Percentiles rank a stretch among this genome's conserved stretches.
Conservation (phyloP, 495 filamentous ascomycete species). For the Paragyromitra xinjiangensis region DNA sequence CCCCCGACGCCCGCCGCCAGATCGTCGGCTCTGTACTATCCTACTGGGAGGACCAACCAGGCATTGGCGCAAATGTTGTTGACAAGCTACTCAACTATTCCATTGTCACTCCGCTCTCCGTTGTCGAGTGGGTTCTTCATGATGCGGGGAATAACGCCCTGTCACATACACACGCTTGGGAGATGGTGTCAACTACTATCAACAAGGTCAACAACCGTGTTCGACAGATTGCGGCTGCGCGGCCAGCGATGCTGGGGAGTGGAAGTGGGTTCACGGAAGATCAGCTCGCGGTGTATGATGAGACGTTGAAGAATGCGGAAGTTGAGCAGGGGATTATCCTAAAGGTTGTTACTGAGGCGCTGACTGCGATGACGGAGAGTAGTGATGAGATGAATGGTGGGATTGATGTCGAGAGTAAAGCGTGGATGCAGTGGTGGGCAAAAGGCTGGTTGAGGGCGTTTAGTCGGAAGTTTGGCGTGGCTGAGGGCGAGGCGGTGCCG, state of each 20-base stretch:
- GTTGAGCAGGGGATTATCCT: constrained; percentile 80
- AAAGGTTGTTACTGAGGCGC: constrained; percentile 77
- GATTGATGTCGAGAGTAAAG: constrained; percentile 64
- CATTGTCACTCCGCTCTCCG: constrained; percentile 81
- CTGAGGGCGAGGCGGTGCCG: constrained; percentile 69
- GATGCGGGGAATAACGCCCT: constrained; percentile 75
- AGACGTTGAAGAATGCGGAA: constrained; percentile 72
- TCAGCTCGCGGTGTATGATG: constrained; percentile 70
- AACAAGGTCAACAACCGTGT: constrained; percentile 91
- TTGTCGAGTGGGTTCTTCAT: constrained; percentile 86
- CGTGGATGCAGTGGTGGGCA: constrained; percentile 80
- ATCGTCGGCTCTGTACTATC: constrained; percentile 89
- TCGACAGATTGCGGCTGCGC: constrained; percentile 77
- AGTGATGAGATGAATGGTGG: constrained; percentile 66
- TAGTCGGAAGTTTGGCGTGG: constrained; percentile 79
- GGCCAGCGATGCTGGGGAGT: constrained; percentile 57
- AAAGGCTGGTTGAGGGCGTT: constrained; percentile 87
- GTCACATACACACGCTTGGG: constrained; percentile 77
- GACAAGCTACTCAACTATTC: constrained; percentile 98
- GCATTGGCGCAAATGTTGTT: constrained; percentile 89
- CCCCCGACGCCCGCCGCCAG: constrained; percentile 77
- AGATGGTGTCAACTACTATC: constrained; percentile 87
- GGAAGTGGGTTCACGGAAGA: constrained; percentile 52
- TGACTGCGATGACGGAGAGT: constrained; percentile 75
- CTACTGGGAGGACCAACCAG: constrained; percentile 93